Evolutionary conservation across 768 basidiomycete genomes (phyloP), one percentile per base, ranked within the genome.

Genomic region (Rhodosporidiobolus sp.): DNA sequence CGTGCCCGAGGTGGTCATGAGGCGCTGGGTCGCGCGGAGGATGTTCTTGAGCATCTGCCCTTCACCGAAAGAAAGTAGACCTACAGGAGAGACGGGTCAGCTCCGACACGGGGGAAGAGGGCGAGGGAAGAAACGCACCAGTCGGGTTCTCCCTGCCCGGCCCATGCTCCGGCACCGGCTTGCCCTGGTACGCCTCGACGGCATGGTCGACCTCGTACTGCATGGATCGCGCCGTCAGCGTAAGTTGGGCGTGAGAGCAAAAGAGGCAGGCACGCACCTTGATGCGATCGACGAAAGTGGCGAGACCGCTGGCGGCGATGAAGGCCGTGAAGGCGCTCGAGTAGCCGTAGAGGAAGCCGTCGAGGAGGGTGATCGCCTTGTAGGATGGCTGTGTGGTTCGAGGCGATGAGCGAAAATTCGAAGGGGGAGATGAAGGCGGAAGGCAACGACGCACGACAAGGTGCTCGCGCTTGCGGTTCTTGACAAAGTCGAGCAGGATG

Each of bases 1-100:
- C 7, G 91, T 90, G 16, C 95, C 95, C 0, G 92, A 90, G 0
- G 90, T 90, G 78, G 94, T 91, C 94, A 99, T 96, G 88, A 98
- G 92, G 38, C 96, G 88, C 77, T 96, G 93, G 83, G 95, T 88
- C 1, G 94, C 93, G 38, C 96, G 89, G 45, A 99, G 81, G 17
- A 92, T 87, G 73, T 93, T 89, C 81, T 95, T 96, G 76, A 98
- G 83, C n/a, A 92, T 87, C 50, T 88, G 88, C 34, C 88, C 88
- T 8, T 89, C 87, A 58, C 87, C 84, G 65, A 91, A 87, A 1
- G 91, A 86, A 58, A 96, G 83, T 74, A 88, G 87, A 53, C 88
- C 91, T 90, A 63, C 26, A n/a, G 38, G 45, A 60, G 26, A 19
- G 66, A 43, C 48, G 34, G 58, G 61, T 66, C 26, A 53, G 50